Percentiles rank a stretch among this genome's conserved stretches.
Evolutionary conservation across 805 yeast species (phyloP).

Genomic region (Isabelozyma pseudorhagii): DNA sequence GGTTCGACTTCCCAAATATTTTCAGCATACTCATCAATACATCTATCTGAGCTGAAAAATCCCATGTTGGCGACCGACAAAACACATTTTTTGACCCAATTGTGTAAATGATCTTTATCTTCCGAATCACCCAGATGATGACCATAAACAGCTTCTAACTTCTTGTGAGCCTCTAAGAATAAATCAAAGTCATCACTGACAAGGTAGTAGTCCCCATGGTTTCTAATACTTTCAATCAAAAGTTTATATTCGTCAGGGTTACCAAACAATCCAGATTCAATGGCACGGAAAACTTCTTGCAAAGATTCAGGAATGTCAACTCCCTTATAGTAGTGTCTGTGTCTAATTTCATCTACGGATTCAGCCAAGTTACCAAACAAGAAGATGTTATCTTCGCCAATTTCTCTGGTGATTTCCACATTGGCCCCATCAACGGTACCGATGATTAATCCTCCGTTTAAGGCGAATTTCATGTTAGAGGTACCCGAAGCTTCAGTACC

Average conservation of each 20-base stretch:
- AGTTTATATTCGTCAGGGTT: conserved; percentile 62
- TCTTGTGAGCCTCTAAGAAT: conserved; percentile 75
- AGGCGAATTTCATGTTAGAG: conserved; percentile 90
- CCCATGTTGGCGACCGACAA: conserved; percentile 89
- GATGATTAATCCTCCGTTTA: conserved; percentile 89
- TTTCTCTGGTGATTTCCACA: conserved; percentile 89
- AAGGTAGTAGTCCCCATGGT: conserved; percentile 81
- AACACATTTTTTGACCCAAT: conserved; percentile 77
- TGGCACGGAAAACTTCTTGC: conserved; percentile 57
- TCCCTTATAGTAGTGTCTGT: conserved; percentile 63
- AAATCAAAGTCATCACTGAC: conserved; percentile 89
- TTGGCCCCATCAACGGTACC: conserved; percentile 98
- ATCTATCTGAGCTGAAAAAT: conserved; percentile 86
- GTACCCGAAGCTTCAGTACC: conserved; percentile 98
- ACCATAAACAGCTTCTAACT: conserved; percentile 69
- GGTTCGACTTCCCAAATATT: conserved; percentile 93
- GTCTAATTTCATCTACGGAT: conserved; percentile 82
- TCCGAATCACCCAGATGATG: conserved; percentile 39
- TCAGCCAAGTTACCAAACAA: conserved; percentile 89
- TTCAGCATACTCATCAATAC: conserved; percentile 89
- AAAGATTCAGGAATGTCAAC: conserved; percentile 59
- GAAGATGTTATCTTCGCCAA: conserved; percentile 91
- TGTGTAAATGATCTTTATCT: conserved; percentile 50
- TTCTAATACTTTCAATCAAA: conserved; percentile 63
- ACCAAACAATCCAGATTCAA: conserved; percentile 73